A percentile compares a stretch with the other conserved stretches of the same genome.
Evolutionary conservation across 2,329 filamentous ascomycete species (phyloP).

Genomic region (Trichoderma asperellum): DNA sequence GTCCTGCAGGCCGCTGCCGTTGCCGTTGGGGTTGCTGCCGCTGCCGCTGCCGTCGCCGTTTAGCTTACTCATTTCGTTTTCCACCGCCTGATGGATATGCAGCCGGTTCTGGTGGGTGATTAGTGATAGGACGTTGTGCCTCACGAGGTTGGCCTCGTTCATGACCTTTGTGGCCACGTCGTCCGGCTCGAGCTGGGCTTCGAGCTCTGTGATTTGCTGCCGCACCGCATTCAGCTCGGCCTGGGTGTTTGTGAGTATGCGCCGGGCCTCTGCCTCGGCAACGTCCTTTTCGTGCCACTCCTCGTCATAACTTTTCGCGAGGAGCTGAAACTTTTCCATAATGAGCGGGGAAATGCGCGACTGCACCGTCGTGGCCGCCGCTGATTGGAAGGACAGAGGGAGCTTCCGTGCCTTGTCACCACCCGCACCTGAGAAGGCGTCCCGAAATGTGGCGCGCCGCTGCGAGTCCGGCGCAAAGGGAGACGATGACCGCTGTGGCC

Average conservation of each 20-base stretch:
- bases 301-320: constrained; percentile 72
- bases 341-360: constrained; percentile 70
- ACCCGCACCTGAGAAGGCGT: constrained; percentile 52
- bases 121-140: constrained; percentile 54
- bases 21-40: constrained; percentile 19
- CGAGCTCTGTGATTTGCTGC: constrained; percentile 62
- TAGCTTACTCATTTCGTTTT: constrained; percentile 53
- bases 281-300: constrained; percentile 75
- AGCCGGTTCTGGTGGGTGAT: constrained; percentile 58
- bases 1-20: constrained; percentile 38
- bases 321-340: constrained; percentile 71
- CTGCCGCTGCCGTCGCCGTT: constrained; percentile 50
- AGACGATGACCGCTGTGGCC: constrained; percentile 75
- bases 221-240: constrained; percentile 66
- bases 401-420: constrained; percentile 47
- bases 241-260: constrained; percentile 68
- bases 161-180: constrained; percentile 55
- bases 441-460: constrained; percentile 58
- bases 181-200: constrained; percentile 59
- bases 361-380: constrained; percentile 70
- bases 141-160: constrained; percentile 55
- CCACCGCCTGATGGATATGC: constrained; percentile 56
- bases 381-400: constrained; percentile 57
- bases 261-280: constrained; percentile 68
- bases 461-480: constrained; percentile 67